A percentile compares a stretch with the other conserved stretches of the same genome.
Conservation (phyloP, 169 alveolate species). For the Plasmodium inui region DNA sequence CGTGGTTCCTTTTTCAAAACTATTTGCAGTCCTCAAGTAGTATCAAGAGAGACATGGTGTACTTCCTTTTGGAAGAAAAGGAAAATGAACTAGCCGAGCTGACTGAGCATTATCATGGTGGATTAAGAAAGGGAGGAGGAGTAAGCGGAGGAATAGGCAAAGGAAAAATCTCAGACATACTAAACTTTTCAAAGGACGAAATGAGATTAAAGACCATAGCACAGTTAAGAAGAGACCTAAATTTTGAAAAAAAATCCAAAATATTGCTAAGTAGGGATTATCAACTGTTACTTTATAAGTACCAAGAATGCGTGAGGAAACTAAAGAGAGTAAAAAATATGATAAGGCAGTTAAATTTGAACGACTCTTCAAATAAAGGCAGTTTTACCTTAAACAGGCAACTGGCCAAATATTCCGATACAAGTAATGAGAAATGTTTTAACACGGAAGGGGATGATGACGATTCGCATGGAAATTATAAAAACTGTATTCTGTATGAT, state of each 20-base stretch:
- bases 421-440: slow-evolving; percentile 3
- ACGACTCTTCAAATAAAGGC: neutral
- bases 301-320: slow-evolving; percentile 51
- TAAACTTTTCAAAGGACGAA: slow-evolving; percentile 50
- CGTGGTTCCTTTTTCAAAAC: slow-evolving; percentile 55
- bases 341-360: slow-evolving; percentile 37
- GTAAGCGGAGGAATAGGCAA: no score
- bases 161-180: slow-evolving; percentile 17
- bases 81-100: slow-evolving; percentile 14
- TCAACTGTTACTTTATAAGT: slow-evolving; percentile 34
- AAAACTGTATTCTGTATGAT: neutral
- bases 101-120: neutral
- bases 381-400: slow-evolving; percentile 6
- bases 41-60: slow-evolving; percentile 28
- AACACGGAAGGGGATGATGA: neutral
- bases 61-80: slow-evolving; percentile 35
- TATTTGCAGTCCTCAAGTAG: slow-evolving; percentile 44
- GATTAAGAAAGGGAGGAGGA: neutral
- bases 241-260: slow-evolving; percentile 39
- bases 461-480: neutral
- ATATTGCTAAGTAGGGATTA: slow-evolving; percentile 39
- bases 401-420: slow-evolving; percentile 9
- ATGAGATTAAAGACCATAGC: slow-evolving; percentile 60
- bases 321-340: slow-evolving; percentile 43
- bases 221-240: slow-evolving; percentile 43